Evolutionary conservation across 2,329 filamentous ascomycete species (phyloP).

Genomic region (Fusarium dimerum): DNA sequence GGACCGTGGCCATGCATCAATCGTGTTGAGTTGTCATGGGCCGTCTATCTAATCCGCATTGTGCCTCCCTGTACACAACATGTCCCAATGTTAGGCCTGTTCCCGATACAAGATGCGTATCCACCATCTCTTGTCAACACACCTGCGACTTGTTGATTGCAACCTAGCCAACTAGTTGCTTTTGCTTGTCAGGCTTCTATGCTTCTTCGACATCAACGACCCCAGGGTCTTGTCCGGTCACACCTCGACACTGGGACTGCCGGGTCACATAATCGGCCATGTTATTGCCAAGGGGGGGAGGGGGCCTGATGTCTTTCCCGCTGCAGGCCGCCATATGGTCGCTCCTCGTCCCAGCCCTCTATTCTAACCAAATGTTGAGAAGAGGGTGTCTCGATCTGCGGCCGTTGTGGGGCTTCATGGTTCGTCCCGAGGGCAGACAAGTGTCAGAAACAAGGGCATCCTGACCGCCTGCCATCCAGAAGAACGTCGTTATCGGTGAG

Average conservation of each 20-base stretch:
- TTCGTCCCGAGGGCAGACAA: conserved; percentile 41
- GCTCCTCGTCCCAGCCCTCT: conserved; percentile 17
- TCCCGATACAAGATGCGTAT: too few species aligned
- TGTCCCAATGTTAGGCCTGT: too few species aligned
- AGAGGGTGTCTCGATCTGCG: conserved; percentile 41
- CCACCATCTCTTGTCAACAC: too few species aligned
- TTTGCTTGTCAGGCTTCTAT: conserved; percentile 17
- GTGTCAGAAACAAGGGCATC: conserved; percentile 37
- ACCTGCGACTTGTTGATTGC: background rate
- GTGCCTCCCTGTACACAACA: too few species aligned
- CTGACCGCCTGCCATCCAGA: conserved; percentile 31
- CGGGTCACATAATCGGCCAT: conserved; percentile 26
- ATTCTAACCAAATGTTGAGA: conserved; percentile 24
- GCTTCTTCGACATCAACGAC: conserved; percentile 18
- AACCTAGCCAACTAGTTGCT: conserved; percentile 1
- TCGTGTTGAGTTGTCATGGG: background rate
- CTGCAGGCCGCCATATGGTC: conserved; percentile 32
- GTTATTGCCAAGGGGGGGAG: conserved; percentile 22
- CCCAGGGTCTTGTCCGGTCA: background rate
- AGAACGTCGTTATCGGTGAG: conserved; percentile 38
- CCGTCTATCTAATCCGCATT: too few species aligned
- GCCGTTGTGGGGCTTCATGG: conserved; percentile 42
- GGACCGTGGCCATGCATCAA: background rate
- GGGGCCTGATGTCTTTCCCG: conserved; percentile 29
- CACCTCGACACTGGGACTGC: conserved; percentile 12